Base-by-base conservation (phyloP, 2,329 filamentous ascomycete genomes). In the Pseudogymnoascus sp. region DNA sequence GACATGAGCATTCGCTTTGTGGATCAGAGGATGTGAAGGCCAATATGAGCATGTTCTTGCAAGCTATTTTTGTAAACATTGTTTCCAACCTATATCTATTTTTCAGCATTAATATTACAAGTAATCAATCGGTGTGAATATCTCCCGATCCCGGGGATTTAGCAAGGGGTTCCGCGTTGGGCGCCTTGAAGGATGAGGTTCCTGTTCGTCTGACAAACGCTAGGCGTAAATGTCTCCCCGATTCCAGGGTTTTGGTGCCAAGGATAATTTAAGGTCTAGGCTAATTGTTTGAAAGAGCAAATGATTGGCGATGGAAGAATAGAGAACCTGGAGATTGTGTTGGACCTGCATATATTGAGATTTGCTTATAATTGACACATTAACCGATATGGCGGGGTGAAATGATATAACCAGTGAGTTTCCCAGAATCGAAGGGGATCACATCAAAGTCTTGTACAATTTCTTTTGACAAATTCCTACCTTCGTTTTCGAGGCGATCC, bases 1-100 rank as follows among this genome's bases (percentile, higher is more conserved):
- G 66, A 68, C 13, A 67, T 64, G 56, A 65, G 64, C 37, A 59
- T 65, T 17, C 62, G 64, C 15, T 64, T 65, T 35, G 50, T 56
- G 11, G 50, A 56, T 35, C 50, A 56, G n/a, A 46, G 35, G 40
- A 40, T 46, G 33, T 38, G 40, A 46, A 31, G 35, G 19, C 7
- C 10, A 26, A 59, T 21, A 15, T 42, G 7, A 19, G n/a, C n/a
- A 7, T 21, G 33, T 29, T 31, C 31, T 7, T 35, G 17, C 23
- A 15, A 35, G 29, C 50, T 33, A 33, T 21, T 56, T 46, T 35
- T 56, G 50, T 21, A 35, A 11, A 56, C 19, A 33, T 35, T 56
- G 10, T 21, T 13, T 19, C 7, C 17, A 56, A 35, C 19, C 33
- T 21, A 19, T 33, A 56, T 31, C 11, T 19, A 19, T 56, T 1